Percentiles rank a stretch among this genome's conserved stretches.
Conservation (phyloP, 331 rosid species). For the Phaseolus coccineus region DNA sequence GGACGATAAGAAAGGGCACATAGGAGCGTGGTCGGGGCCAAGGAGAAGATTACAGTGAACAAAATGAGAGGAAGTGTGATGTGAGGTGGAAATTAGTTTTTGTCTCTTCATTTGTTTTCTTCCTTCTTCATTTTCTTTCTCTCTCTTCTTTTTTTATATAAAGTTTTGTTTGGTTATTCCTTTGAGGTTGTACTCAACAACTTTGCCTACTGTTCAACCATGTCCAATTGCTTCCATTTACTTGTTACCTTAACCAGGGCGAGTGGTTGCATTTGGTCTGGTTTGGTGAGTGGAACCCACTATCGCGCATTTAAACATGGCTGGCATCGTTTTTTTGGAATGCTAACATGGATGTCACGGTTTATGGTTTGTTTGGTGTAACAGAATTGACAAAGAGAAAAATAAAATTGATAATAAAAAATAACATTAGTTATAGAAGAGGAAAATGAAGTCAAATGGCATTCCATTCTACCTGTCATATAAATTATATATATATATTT, state of each 20-base stretch:
- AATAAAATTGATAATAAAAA: too few species aligned
- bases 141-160: neutral
- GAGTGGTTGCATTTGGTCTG: conserved; percentile 18
- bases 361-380: neutral
- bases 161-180: conserved; percentile 18
- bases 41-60: conserved; percentile 46
- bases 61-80: conserved; percentile 25
- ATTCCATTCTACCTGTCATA: too few species aligned
- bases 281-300: conserved; percentile 16
- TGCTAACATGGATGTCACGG: neutral
- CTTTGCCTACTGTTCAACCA: conserved; percentile 13
- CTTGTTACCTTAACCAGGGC: neutral
- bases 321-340: neutral
- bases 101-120: conserved; percentile 46
- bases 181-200: conserved; percentile 29
- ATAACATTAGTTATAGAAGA: neutral
- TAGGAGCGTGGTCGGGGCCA: conserved; percentile 51
- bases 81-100: conserved; percentile 45
- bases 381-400: neutral
- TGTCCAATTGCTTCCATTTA: conserved; percentile 22
- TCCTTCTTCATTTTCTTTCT: neutral
- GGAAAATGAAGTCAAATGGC: too few species aligned
- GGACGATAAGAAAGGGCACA: conserved; percentile 4
- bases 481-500: too few species aligned
- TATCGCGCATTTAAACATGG: neutral